A percentile compares a stretch with the other conserved stretches of the same genome.
phyloP scores from a whole-genome alignment of 495 filamentous ascomycete genomes.

The Collariella sp. region DNA sequence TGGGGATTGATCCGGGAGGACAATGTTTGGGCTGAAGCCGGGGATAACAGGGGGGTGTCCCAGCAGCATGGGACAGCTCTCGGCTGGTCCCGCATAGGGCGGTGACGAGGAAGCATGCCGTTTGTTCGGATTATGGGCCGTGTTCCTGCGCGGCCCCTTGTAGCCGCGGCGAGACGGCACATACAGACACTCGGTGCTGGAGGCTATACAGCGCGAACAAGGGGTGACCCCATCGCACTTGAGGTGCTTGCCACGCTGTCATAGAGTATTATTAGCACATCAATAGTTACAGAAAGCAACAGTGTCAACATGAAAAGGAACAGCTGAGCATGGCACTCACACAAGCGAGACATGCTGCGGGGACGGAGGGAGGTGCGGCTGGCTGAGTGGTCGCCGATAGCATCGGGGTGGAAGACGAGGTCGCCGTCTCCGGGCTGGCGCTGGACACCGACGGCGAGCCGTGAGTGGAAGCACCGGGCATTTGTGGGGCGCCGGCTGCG shows the following conservation, averaged over 20 bases:
- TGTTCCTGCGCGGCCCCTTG: conserved; percentile 38
- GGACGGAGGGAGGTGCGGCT: conserved; percentile 33
- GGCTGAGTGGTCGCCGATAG: conserved; percentile 26
- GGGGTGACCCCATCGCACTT: conserved; percentile 42
- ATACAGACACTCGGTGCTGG: conserved; percentile 39
- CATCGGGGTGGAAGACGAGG: conserved; percentile 18
- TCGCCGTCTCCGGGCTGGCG: conserved; percentile 28
- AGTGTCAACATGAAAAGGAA: conserved; percentile 7
- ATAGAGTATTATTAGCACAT: conserved; percentile 8
- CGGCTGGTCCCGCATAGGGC: conserved; percentile 24
- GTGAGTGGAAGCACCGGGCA: conserved; percentile 23
- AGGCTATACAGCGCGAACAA: conserved; percentile 37
- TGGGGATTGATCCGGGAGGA: conserved; percentile 33
- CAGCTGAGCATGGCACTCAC: conserved; percentile 31
- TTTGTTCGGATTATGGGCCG: conserved; percentile 42
- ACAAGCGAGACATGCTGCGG: conserved; percentile 42
- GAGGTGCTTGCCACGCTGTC: conserved; percentile 42
- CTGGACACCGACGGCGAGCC: conserved; percentile 26
- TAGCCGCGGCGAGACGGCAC: conserved; percentile 45
- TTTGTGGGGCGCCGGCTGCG: conserved; percentile 27
- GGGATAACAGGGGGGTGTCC: conserved; percentile 28
- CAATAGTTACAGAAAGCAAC: conserved; percentile 11
- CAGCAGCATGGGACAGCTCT: conserved; percentile 41
- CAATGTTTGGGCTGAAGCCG: conserved; percentile 32
- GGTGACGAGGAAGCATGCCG: conserved; percentile 43